phyloP scores from a whole-genome alignment of 495 filamentous ascomycete species.

The Penicillium simplicissimum region DNA sequence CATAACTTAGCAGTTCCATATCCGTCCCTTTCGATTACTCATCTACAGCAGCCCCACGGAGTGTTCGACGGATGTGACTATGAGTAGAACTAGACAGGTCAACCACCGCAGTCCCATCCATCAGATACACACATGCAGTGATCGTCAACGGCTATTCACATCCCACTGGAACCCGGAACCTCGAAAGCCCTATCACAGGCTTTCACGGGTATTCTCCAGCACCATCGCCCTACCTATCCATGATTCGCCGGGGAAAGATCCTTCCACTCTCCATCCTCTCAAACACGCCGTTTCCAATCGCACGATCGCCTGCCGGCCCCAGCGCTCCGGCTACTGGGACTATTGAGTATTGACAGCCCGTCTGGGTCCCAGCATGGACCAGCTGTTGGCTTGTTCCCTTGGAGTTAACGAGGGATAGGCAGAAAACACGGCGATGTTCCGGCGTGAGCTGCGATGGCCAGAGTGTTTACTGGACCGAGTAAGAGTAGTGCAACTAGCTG shows the following conservation, averaged over 20 bases:
- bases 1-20: background rate
- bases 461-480: background rate
- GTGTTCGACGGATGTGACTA: no score
- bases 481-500: background rate
- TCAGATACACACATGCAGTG: slow-evolving; percentile 21
- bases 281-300: slow-evolving; percentile 11
- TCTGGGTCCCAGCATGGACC: slow-evolving; percentile 3
- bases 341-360: slow-evolving; percentile 9
- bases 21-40: no score
- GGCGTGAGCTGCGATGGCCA: background rate
- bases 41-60: no score
- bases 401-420: background rate
- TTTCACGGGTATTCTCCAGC: background rate
- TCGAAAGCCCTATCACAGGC: slow-evolving; percentile 4
- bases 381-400: background rate
- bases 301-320: slow-evolving; percentile 6
- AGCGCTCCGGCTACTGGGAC: slow-evolving; percentile 1
- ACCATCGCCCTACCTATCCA: background rate
- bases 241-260: slow-evolving; percentile 21
- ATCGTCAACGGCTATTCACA: slow-evolving; percentile 35
- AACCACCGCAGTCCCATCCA: slow-evolving; percentile 7
- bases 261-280: background rate
- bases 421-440: background rate
- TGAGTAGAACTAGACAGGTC: background rate
- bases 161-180: slow-evolving; percentile 2